Percentiles rank a stretch among this genome's conserved stretches.
Conservation (phyloP, 2,329 filamentous ascomycete genomes). For the Penicillium sp. region DNA sequence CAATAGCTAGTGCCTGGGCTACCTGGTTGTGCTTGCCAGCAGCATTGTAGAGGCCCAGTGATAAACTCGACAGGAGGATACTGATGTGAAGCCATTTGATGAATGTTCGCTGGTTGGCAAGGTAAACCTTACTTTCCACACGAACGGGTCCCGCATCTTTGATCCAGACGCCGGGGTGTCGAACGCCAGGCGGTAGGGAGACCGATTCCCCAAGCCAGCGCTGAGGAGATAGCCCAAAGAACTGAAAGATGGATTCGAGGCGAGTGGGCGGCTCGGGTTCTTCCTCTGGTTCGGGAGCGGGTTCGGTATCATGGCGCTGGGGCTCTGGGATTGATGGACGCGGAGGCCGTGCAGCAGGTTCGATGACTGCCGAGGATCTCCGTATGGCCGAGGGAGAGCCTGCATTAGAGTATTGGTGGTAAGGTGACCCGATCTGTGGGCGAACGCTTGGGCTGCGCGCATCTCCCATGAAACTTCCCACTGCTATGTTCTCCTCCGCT, state of each 20-base stretch:
- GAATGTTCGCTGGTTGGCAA: constrained; percentile 96
- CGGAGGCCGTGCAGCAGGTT: constrained; percentile 20
- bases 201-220: constrained; percentile 53
- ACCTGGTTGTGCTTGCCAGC: constrained; percentile 72
- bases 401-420: constrained; percentile 23
- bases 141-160: constrained; percentile 90
- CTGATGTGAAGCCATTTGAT: constrained; percentile 98
- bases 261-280: constrained; percentile 53
- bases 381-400: constrained; percentile 25
- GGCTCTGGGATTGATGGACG: constrained; percentile 42
- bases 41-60: constrained; percentile 83
- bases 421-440: constrained; percentile 36
- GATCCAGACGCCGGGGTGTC: constrained; percentile 80
- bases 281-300: constrained; percentile 21
- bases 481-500: constrained; percentile 81
- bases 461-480: constrained; percentile 78
- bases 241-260: constrained; percentile 72
- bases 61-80: constrained; percentile 79
- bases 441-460: constrained; percentile 30
- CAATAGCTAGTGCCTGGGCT: constrained; percentile 73
- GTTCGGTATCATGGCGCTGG: constrained; percentile 36
- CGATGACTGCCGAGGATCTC: constrained; percentile 27
- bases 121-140: constrained; percentile 97
- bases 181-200: constrained; percentile 79
- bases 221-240: constrained; percentile 78